These are phyloP conservation scores for Metarhizium guizhouense DNA, from an alignment of 2,329 filamentous ascomycete genomes.

Conservation along the genomic window DNA sequence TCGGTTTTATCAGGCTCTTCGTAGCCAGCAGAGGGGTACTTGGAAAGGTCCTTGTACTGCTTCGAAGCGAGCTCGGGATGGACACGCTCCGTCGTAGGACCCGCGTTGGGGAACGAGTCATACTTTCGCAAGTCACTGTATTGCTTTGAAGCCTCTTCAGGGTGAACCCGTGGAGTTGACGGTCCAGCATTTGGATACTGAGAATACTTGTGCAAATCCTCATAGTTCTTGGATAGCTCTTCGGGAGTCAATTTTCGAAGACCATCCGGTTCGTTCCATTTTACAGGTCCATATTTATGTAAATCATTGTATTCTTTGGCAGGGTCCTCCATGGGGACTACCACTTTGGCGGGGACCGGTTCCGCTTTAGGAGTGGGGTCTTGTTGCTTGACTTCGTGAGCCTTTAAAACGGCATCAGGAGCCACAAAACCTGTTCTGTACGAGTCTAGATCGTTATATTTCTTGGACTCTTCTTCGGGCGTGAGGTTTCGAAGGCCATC, in stretches of 20 bases:
- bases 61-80: constrained; percentile 24
- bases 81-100: constrained; percentile 12
- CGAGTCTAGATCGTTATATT: constrained; percentile 25
- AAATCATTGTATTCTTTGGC: constrained; percentile 6
- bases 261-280: constrained; percentile 8
- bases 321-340: not conserved
- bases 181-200: constrained; percentile 20
- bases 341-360: constrained; percentile 7
- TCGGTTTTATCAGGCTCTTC: constrained; percentile 16
- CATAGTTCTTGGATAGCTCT: constrained; percentile 21
- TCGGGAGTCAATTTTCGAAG: constrained; percentile 12
- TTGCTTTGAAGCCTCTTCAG: constrained; percentile 27
- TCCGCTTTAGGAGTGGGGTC: constrained; percentile 7
- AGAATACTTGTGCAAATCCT: constrained; percentile 15
- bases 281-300: constrained; percentile 9
- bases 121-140: constrained; percentile 28
- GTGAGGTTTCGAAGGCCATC: constrained; percentile 15
- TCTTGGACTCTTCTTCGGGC: constrained; percentile 20
- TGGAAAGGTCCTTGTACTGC: constrained; percentile 23
- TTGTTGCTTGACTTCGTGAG: constrained; percentile 8
- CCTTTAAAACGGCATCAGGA: constrained; percentile 8
- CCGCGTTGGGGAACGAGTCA: constrained; percentile 16
- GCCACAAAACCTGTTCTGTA: constrained; percentile 16
- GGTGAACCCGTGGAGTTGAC: constrained; percentile 14
- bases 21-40: constrained; percentile 21